Base-by-base conservation (phyloP, 768 basidiomycete genomes). In the Hortiboletus campestris region DNA sequence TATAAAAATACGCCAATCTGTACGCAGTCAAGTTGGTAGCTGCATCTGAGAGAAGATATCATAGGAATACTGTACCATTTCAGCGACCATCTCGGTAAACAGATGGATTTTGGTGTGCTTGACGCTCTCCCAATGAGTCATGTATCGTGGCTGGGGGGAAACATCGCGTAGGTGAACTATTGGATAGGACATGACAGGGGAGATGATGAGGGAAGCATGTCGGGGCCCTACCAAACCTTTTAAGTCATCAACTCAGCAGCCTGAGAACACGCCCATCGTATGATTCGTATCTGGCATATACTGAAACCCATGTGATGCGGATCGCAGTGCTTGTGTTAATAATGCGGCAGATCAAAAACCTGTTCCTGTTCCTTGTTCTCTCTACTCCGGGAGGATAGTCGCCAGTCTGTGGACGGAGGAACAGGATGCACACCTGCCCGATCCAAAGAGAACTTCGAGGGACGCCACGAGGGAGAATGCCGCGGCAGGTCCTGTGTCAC, bases 1-100 rank as follows among this genome's bases (percentile, higher is more conserved):
- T 84, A 86, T 57, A 88, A 70, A 66, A 85, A 86, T 16, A 81
- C 83, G 13, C 85, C 85, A 36, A 83, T 49, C 84, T 85, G 56
- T 17, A 34, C 4, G 49, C 19, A 53, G 19, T 16, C 38, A 34
- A 46, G 46, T 50, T 19, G 35, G 57, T 55, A 55, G 62, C 25
- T n/a, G n/a, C 19, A 14, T n/a, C 0, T 34, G 44, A 39, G 22
- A 41, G 35, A 9, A 20, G 11, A 35, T 19, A 46, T 19, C 19
- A 48, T 4, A n/a, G 31, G 20, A 36, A 51, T 32, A 1, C 8
- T 69, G 66, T 54, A 86, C 84, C 61, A 75, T 70, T 68, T 89
- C 88, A 10, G 85, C 85, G 39, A 86, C 72, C 59, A 80, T 76
- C 65, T 89, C 83, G 13, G 80, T 71, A 2, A 80, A 50, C 78